Evolutionary conservation across 73 alveolate genomes (phyloP).

Genomic region (Vitrella brassicaformis): DNA sequence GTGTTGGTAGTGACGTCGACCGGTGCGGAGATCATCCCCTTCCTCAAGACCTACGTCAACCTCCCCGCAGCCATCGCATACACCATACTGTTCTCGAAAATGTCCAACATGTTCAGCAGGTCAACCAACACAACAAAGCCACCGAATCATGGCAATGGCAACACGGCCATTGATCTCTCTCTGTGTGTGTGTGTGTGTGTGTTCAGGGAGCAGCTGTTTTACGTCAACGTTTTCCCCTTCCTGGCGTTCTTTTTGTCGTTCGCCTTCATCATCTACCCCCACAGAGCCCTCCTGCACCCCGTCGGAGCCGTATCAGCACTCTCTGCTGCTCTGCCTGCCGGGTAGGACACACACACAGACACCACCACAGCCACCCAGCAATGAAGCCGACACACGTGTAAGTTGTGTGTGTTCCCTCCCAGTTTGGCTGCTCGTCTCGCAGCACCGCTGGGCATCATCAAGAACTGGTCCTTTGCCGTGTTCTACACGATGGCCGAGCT

Average conservation of each 20-base stretch:
- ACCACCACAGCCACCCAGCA: too few relatives aligned
- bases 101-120: background rate
- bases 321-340: background rate
- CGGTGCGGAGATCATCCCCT: background rate
- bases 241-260: background rate
- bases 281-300: background rate
- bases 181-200: too few relatives aligned
- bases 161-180: too few relatives aligned
- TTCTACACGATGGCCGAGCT: conserved; percentile 3
- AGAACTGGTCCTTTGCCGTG: background rate
- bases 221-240: background rate
- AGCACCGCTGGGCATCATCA: background rate
- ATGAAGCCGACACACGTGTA: too few relatives aligned
- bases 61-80: background rate
- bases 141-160: too few relatives aligned
- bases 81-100: background rate
- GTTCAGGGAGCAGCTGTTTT: background rate
- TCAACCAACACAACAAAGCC: too few relatives aligned
- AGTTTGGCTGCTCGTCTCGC: background rate
- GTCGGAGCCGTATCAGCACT: background rate
- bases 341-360: too few relatives aligned
- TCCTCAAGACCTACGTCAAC: background rate
- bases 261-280: background rate
- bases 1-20: background rate
- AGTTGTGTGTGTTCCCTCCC: background rate